Base-by-base conservation (phyloP, 1,284 basidiomycete species). In the Microbotryum saponariae region DNA sequence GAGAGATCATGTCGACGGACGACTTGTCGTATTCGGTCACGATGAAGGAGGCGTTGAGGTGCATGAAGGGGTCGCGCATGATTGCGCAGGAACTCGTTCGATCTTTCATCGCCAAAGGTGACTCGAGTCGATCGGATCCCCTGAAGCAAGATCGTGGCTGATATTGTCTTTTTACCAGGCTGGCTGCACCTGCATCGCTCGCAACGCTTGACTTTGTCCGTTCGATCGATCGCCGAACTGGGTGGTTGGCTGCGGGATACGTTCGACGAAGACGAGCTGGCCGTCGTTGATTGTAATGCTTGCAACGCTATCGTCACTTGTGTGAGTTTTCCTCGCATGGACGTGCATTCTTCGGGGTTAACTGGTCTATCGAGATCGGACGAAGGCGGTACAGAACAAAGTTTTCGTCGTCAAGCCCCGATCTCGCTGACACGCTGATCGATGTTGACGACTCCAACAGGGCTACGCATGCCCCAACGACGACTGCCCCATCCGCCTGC, bases 1-100 rank as follows among this genome's bases (percentile, higher is more conserved):
- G 91, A 71, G 86, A 87, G 77, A 91, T 93, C 71, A 87, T 91
- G 81, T 79, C 86, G 16, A 86, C 89, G 10, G 83, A 85, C 9
- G 80, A 81, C 49, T 82, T 87, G 69, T 78, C 85, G 0, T 93
- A 81, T 73, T 88, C 85, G 6, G 79, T 91, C 5, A 85, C 86
- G 0, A 87, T 87, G 3, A 76, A 88, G 29, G 84, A 83, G 5
- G 89, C 89, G 0, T 77, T 89, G 45, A 82, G 29, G 79, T 77
- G 62, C 72, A 79, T 42, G 76, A 88, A 51, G 49, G 85, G 83
- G 71, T 64, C 80, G 83, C 83, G 54, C 87, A 89, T 74, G 78
- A 83, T 6, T 64, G 86, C 83, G 1, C 87, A 92, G 75, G 74
- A 80, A 48, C 80, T 89, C 12, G 75, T 93, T 21, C 78, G 79